phyloP scores from a whole-genome alignment of 2,329 filamentous ascomycete genomes.

The Colletotrichum graminicola region DNA sequence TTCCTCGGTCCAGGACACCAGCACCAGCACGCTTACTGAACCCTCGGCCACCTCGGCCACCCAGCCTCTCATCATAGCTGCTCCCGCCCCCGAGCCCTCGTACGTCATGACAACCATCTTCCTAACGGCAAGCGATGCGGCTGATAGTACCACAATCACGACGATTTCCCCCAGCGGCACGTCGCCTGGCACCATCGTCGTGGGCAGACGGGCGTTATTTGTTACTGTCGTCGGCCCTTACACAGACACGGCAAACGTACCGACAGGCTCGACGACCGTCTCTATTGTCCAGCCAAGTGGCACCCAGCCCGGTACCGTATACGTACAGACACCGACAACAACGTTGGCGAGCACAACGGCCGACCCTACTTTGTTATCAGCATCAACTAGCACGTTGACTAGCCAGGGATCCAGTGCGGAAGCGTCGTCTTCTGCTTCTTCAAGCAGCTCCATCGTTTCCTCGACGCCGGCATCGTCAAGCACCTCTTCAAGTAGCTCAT shows the following conservation, averaged over 20 bases:
- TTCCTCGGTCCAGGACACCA: conserved; percentile 13
- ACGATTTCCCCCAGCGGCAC: conserved; percentile 22
- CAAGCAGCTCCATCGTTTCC: neutral
- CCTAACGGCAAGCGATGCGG: conserved; percentile 17
- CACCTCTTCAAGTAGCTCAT: neutral
- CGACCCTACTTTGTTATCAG: neutral
- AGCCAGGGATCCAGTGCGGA: neutral
- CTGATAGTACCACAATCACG: conserved; percentile 10
- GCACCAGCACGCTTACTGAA: conserved; percentile 6
- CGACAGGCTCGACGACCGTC: conserved; percentile 19
- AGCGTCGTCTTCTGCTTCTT: neutral
- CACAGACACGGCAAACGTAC: neutral
- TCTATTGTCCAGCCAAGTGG: conserved; percentile 27
- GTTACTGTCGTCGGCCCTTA: conserved; percentile 30
- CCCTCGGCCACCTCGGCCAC: conserved; percentile 30
- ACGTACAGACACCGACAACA: conserved; percentile 22
- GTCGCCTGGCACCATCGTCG: conserved; percentile 11
- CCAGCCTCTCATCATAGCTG: conserved; percentile 15
- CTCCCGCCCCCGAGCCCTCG: neutral
- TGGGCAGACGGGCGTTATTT: conserved; percentile 18
- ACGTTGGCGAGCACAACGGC: neutral
- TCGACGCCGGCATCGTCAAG: neutral
- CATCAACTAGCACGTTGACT: neutral
- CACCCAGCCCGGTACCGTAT: conserved; percentile 20
- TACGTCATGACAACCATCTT: conserved; percentile 27